Percentiles rank a stretch among this genome's conserved stretches.
These are phyloP conservation scores for Phaeosphaeriaceae sp. DNA, from an alignment of 2,329 filamentous ascomycete species.

Conservation along the genomic window DNA sequence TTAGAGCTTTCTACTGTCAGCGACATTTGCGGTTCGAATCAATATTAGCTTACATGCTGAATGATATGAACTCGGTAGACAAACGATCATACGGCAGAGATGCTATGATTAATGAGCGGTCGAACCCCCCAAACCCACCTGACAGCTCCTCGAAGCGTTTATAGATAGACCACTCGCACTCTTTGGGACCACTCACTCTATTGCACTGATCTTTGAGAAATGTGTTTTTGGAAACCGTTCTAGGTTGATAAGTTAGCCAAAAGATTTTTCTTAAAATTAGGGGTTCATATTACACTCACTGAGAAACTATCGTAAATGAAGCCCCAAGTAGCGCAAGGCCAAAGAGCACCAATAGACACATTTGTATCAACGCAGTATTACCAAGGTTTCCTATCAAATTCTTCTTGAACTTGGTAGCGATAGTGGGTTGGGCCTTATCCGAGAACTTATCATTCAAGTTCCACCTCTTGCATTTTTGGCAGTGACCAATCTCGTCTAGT, in stretches of 20 bases:
- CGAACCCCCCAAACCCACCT: slow-evolving; percentile 36
- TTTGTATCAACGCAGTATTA: slow-evolving; percentile 39
- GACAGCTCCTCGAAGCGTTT: slow-evolving; percentile 17
- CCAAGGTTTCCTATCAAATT: slow-evolving; percentile 38
- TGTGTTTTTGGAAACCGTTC: slow-evolving; percentile 9
- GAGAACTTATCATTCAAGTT: slow-evolving; percentile 28
- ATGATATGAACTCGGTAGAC: slow-evolving; percentile 31
- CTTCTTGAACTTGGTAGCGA: slow-evolving; percentile 41
- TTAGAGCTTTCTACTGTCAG: slow-evolving; percentile 26
- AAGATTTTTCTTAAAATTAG: not conserved
- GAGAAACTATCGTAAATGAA: slow-evolving; percentile 26
- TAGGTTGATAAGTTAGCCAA: not conserved
- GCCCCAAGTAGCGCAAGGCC: slow-evolving; percentile 25
- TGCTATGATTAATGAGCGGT: slow-evolving; percentile 20
- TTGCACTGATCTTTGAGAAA: slow-evolving; percentile 11
- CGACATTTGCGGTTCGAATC: not conserved
- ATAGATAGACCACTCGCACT: slow-evolving; percentile 10
- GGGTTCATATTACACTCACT: slow-evolving; percentile 6
- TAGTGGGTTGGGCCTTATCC: slow-evolving; percentile 32
- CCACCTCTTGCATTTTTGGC: slow-evolving; percentile 39
- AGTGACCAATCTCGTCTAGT: slow-evolving; percentile 40
- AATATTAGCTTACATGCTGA: slow-evolving; percentile 25
- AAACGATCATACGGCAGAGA: slow-evolving; percentile 23
- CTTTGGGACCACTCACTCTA: not conserved
- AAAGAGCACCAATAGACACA: slow-evolving; percentile 32